These are phyloP conservation scores for Stylonectria norvegica DNA, from an alignment of 2,329 filamentous ascomycete species.

Conservation along the genomic window DNA sequence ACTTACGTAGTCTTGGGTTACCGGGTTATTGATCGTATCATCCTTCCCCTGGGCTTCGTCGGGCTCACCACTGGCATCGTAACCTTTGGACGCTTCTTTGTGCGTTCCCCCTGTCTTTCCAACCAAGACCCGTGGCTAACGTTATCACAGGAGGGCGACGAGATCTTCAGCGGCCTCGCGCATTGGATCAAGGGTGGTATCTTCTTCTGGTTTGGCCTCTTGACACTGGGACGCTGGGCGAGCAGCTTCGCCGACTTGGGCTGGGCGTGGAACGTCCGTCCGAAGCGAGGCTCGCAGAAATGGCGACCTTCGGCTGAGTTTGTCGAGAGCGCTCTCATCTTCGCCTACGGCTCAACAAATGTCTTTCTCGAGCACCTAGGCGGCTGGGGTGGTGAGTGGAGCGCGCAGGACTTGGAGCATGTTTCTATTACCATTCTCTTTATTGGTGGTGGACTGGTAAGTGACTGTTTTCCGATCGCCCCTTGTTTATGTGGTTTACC, in stretches of 20 bases:
- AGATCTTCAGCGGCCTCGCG: slow-evolving; percentile 79
- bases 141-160: slow-evolving; percentile 54
- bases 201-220: slow-evolving; percentile 88
- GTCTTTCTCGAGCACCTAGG: slow-evolving; percentile 89
- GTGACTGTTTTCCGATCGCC: slow-evolving; percentile 28
- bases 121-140: slow-evolving; percentile 4
- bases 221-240: slow-evolving; percentile 85
- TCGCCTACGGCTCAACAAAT: slow-evolving; percentile 83
- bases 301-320: slow-evolving; percentile 84
- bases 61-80: slow-evolving; percentile 69
- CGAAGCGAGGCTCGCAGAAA: slow-evolving; percentile 51
- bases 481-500: neutral
- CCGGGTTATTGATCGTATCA: slow-evolving; percentile 68
- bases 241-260: slow-evolving; percentile 87
- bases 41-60: slow-evolving; percentile 75
- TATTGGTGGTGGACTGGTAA: slow-evolving; percentile 82
- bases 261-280: slow-evolving; percentile 93
- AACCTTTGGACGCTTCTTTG: slow-evolving; percentile 79
- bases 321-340: slow-evolving; percentile 84
- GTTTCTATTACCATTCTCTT: slow-evolving; percentile 91
- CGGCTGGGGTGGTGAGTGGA: slow-evolving; percentile 68
- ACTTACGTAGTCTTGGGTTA: slow-evolving; percentile 59
- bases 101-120: slow-evolving; percentile 43
- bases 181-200: slow-evolving; percentile 94
- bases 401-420: slow-evolving; percentile 80